A percentile compares a stretch with the other conserved stretches of the same genome.
Conservation (phyloP, 225 moss, liverwort and hornwort species). For the Bryoerythrophyllum caledonicum region DNA sequence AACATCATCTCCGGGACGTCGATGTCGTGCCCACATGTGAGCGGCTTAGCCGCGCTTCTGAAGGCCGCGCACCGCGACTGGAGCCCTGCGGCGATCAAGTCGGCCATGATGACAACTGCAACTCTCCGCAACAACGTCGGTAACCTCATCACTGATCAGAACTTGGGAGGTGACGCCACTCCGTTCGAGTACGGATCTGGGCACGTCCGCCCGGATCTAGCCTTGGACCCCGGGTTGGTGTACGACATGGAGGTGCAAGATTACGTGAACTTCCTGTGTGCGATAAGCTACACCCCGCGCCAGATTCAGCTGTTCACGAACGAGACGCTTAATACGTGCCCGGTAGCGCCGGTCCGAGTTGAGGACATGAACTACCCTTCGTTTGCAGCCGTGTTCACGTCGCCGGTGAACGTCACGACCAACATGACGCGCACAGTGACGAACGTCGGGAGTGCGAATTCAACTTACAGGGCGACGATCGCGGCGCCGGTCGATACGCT, state of each 20-base stretch:
- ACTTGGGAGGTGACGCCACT: neutral
- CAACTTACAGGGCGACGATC: conserved; percentile 30
- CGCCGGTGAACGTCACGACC: neutral
- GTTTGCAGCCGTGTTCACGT: conserved; percentile 26
- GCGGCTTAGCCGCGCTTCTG: conserved; percentile 38
- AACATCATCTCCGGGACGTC: conserved; percentile 43
- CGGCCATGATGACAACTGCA: conserved; percentile 52
- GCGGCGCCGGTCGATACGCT: neutral
- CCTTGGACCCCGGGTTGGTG: conserved; percentile 62
- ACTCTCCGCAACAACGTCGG: neutral
- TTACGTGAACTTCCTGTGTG: conserved; percentile 50
- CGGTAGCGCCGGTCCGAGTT: neutral
- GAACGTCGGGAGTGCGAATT: conserved; percentile 37
- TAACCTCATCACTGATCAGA: neutral
- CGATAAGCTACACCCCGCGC: conserved; percentile 18
- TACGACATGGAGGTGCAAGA: conserved; percentile 43
- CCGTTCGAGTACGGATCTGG: conserved; percentile 51
- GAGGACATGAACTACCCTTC: conserved; percentile 73
- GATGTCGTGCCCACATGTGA: conserved; percentile 47
- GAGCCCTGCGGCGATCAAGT: conserved; percentile 54
- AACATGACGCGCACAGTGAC: conserved; percentile 48
- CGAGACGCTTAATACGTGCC: conserved; percentile 27
- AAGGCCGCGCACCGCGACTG: conserved; percentile 35
- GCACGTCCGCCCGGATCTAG: conserved; percentile 39
- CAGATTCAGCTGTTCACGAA: conserved; percentile 26